phyloP scores from a whole-genome alignment of 345 rosid genomes.

The Lumnitzera racemosa region DNA sequence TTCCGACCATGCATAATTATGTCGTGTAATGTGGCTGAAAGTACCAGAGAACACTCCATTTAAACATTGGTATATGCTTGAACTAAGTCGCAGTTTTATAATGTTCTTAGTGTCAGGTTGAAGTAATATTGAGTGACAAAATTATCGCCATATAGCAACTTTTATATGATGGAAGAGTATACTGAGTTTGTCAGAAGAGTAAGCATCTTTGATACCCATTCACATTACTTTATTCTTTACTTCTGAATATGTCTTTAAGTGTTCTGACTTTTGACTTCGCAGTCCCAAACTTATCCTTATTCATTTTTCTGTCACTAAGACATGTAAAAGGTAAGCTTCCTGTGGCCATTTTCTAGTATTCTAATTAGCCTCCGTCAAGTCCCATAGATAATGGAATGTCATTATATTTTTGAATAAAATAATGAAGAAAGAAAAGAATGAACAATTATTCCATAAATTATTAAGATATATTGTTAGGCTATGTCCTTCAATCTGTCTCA shows the following conservation, averaged over 20 bases:
- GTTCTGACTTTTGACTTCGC: constrained; percentile 5
- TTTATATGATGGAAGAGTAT: neutral
- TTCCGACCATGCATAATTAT: too few relatives aligned
- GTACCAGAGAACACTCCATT: too few relatives aligned
- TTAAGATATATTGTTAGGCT: too few relatives aligned
- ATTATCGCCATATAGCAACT: neutral
- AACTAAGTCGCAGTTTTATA: neutral
- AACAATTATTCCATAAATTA: too few relatives aligned
- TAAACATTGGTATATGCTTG: too few relatives aligned
- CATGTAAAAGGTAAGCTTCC: neutral
- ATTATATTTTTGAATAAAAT: too few relatives aligned
- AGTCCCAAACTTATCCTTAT: neutral
- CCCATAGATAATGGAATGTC: too few relatives aligned
- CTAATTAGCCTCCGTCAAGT: too few relatives aligned
- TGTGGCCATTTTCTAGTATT: neutral
- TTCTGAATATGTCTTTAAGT: neutral
- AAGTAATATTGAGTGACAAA: constrained; percentile 4
- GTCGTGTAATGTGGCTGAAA: too few relatives aligned
- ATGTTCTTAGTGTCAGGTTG: constrained; percentile 2
- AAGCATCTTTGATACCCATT: neutral
- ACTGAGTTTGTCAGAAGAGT: neutral
- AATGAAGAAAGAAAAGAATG: too few relatives aligned
- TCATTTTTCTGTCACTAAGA: neutral
- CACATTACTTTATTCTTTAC: constrained; percentile 2
- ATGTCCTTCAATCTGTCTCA: too few relatives aligned